phyloP scores from a whole-genome alignment of 1,284 basidiomycete species.

The Microbotryum scabiosae region DNA sequence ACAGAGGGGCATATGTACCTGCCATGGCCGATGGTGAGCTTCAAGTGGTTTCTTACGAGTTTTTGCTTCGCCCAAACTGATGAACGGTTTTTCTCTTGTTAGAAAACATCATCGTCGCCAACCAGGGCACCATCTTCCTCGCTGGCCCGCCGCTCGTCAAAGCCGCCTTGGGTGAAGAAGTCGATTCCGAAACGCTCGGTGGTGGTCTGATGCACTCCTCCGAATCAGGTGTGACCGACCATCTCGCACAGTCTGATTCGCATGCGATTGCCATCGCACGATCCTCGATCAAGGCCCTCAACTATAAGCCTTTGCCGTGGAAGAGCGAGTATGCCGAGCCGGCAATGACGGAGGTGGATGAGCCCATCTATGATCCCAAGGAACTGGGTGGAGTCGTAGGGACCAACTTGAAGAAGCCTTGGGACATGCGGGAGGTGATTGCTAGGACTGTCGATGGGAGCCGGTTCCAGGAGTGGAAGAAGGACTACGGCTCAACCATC shows the following conservation, averaged over 20 bases:
- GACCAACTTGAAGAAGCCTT: slow-evolving; percentile 73
- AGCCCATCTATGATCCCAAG: slow-evolving; percentile 66
- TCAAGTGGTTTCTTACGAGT: background rate
- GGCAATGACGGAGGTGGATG: slow-evolving; percentile 45
- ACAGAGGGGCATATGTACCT: slow-evolving; percentile 75
- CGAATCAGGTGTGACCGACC: slow-evolving; percentile 88
- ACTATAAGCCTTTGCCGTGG: slow-evolving; percentile 13
- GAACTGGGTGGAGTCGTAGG: slow-evolving; percentile 89
- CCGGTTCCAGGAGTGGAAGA: slow-evolving; percentile 89
- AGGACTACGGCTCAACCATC: slow-evolving; percentile 76
- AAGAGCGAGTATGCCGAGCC: slow-evolving; percentile 28
- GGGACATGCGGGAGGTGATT: slow-evolving; percentile 90
- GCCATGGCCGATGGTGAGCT: slow-evolving; percentile 70
- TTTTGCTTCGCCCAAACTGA: background rate
- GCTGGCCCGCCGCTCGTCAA: slow-evolving; percentile 92
- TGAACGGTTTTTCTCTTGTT: background rate
- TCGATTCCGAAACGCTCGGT: slow-evolving; percentile 85
- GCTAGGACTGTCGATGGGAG: slow-evolving; percentile 84
- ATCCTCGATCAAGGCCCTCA: slow-evolving; percentile 70
- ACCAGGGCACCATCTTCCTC: slow-evolving; percentile 91
- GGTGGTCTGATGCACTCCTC: slow-evolving; percentile 86
- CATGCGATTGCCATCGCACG: slow-evolving; percentile 80
- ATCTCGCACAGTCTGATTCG: slow-evolving; percentile 77
- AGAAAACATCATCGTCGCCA: slow-evolving; percentile 86
- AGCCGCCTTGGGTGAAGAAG: slow-evolving; percentile 85